Base-by-base conservation (phyloP, 495 filamentous ascomycete species). In the Neurospora sp. region DNA sequence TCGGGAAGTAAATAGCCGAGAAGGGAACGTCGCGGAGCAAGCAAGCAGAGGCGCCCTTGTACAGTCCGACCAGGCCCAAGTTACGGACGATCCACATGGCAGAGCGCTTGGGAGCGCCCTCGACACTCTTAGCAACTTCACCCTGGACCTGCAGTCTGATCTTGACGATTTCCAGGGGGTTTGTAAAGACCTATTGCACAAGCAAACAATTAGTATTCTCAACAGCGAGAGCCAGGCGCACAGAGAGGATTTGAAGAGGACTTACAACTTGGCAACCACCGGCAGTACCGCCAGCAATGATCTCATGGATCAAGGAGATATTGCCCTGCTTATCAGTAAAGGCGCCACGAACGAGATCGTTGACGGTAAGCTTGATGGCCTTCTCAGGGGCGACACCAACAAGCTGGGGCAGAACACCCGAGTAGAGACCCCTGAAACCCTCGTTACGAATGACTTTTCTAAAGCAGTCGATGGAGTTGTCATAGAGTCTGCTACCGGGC, bases 381-480 rank as follows among this genome's bases (percentile, higher is more conserved):
- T 99, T 99, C 83, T 99, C 96, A 14, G 96, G 96, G 23, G 96
- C 96, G 66, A 99, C 96, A 81, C 96, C 96, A 49, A 99, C 93
- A 66, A 99, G 87, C 83, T 99, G 96, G 39, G 96, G 96, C 16
- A 97, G 83, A 40, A 99, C 92, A 78, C 96, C 96, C 69, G 94
- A 97, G 84, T 99, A 99, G 20, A 99, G 81, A 12, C 96, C 96
- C 69, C 82, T 85, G 81, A 96, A 89, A 74, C 96, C 96, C 82
- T 99, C 96, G 80, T 98, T 97, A 60, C 88, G 88, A 49, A 99
- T 89, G 20, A 99, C 96, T 83, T 98, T 98, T 79, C 84, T 89
- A 10, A 93, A 92, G 81, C 96, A 99, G 79, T 99, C 96, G 39
- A 97, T 78, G 31, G 94, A 97, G 85, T 99, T 99, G 81, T 95